phyloP scores from a whole-genome alignment of 2,329 filamentous ascomycete species.

The Mycosphaerelloides madeirae region DNA sequence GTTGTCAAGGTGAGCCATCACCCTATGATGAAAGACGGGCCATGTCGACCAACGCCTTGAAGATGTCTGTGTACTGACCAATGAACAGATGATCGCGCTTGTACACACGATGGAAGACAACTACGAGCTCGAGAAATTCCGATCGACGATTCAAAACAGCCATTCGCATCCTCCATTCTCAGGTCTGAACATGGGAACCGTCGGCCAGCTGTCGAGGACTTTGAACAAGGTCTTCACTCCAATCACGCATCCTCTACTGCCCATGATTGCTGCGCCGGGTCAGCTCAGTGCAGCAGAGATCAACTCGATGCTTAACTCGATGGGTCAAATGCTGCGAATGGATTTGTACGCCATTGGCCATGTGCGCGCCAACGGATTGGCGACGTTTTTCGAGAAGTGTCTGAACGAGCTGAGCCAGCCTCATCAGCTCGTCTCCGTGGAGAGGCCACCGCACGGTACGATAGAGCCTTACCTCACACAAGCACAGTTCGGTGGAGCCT shows the following conservation, averaged over 20 bases:
- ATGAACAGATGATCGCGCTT: conserved; percentile 66
- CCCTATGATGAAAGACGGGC: conserved; percentile 21
- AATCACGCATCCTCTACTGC: conserved; percentile 78
- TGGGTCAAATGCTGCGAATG: conserved; percentile 75
- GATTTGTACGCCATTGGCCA: conserved; percentile 77
- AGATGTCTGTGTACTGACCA: no score
- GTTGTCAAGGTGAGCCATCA: conserved; percentile 58
- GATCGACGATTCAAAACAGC: conserved; percentile 66
- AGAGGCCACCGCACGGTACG: conserved; percentile 61
- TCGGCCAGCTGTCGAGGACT: conserved; percentile 78
- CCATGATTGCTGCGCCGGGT: conserved; percentile 78
- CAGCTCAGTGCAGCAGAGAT: conserved; percentile 83
- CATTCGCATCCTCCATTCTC: conserved; percentile 71
- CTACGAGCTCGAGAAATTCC: conserved; percentile 86
- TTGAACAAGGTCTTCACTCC: conserved; percentile 83
- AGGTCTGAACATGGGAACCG: conserved; percentile 80
- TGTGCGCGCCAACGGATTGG: conserved; percentile 67
- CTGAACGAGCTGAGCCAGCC: conserved; percentile 68
- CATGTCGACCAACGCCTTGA: no score
- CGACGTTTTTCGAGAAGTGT: conserved; percentile 72
- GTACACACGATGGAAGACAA: conserved; percentile 79
- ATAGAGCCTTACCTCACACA: conserved; percentile 70
- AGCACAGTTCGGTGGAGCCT: conserved; percentile 74
- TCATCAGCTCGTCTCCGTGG: conserved; percentile 71
- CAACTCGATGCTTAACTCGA: conserved; percentile 70